Evolutionary conservation across 2,329 filamentous ascomycete genomes (phyloP), one percentile per base, ranked within the genome.

Genomic region (Colletotrichum acutatum): DNA sequence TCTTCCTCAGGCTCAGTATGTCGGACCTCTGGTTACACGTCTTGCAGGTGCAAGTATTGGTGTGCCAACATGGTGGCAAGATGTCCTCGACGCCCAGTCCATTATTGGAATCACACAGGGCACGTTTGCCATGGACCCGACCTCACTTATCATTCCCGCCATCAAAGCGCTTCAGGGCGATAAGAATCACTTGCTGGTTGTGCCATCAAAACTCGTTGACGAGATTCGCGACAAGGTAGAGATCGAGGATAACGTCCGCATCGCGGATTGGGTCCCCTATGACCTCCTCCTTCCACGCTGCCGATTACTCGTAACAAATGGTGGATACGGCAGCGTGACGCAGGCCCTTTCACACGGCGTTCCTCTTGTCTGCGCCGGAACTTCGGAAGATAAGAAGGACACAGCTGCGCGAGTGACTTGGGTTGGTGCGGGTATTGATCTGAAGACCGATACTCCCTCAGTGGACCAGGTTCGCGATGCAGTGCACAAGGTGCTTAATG

Each of bases 61-160:
- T 4, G 69, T 83, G 2, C 82, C 82, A 0, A 56, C 64, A 3
- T 82, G 81, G 77, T 83, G 82, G 82, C 70, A 78, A 19, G 77
- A 78, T 6, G 75, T 82, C 0, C 63, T 78, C 5, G 69, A 72
- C 0, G 77, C 82, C 9, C 72, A 68, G 2, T 75, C 75, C 4
- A 78, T 84, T 9, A 74, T 84, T 4, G 82, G 80, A 24, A 79
- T 84, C 24, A 84, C 82, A 0, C 82, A 84, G 61, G 82, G 82
- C 5, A 84, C 82, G 0, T 68, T 83, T 24, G 80, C 81, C 46
- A 81, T 80, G 78, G 76, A 84, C 24, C 81, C 82, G 3, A 78
- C 77, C 0, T 82, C 79, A 0, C 76, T 84, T 56, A 82, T 84
- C 66, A 76, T 83, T n/a, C 82, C 82, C 0, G 75, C 81, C 6